A percentile compares a stretch with the other conserved stretches of the same genome.
These are phyloP conservation scores for Xylaria sp. DNA, from an alignment of 2,329 filamentous ascomycete species.

Conservation along the genomic window DNA sequence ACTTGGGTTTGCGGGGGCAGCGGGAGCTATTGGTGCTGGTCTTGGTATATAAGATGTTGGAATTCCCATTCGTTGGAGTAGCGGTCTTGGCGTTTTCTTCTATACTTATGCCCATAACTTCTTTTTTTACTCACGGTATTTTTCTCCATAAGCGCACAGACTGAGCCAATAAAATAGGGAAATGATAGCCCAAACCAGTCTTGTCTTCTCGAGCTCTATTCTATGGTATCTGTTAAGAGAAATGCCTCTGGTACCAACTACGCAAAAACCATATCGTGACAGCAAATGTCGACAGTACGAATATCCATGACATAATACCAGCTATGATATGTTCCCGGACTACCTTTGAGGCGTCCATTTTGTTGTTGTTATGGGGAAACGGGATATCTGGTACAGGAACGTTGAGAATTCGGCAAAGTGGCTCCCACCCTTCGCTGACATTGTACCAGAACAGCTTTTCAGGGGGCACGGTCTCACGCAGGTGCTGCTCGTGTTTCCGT, in stretches of 20 bases:
- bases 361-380: conserved; percentile 52
- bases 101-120: too few relatives aligned
- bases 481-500: conserved; percentile 47
- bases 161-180: background rate
- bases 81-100: background rate
- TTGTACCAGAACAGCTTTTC: conserved; percentile 51
- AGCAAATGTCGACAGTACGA: conserved; percentile 41
- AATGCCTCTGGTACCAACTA: conserved; percentile 30
- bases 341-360: conserved; percentile 43
- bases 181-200: background rate
- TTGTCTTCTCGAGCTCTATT: conserved; percentile 7
- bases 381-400: conserved; percentile 49
- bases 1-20: conserved; percentile 1
- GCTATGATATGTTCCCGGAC: conserved; percentile 45
- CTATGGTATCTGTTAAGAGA: conserved; percentile 26
- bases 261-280: conserved; percentile 39
- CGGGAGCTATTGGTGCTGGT: conserved; percentile 14
- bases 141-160: conserved; percentile 3
- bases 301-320: conserved; percentile 45
- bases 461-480: conserved; percentile 48
- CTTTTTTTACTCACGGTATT: background rate
- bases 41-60: conserved; percentile 21
- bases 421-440: conserved; percentile 51
- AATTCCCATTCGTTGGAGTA: background rate
- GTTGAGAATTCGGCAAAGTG: conserved; percentile 49